Conservation (phyloP, 2,329 filamentous ascomycete species). For the Hymenoscyphus fructigenus region DNA sequence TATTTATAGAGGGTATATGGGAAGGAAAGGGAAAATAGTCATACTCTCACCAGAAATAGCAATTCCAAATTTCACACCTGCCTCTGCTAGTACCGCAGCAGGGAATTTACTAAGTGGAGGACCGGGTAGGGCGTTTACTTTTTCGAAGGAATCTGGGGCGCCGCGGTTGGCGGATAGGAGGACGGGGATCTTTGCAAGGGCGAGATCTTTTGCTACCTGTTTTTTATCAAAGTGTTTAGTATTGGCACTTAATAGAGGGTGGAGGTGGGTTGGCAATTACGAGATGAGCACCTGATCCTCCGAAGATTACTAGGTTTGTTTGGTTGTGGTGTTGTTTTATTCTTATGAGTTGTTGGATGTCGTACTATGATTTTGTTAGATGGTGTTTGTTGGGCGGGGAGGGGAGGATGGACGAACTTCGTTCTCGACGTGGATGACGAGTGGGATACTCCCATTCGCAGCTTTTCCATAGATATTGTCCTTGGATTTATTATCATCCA, state of each 20-base stretch:
- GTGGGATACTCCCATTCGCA: slow-evolving; percentile 40
- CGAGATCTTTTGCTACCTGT: slow-evolving; percentile 42
- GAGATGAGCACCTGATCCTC: slow-evolving; percentile 41
- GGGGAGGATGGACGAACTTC: slow-evolving; percentile 31
- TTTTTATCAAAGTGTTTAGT: not conserved
- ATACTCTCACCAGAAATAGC: slow-evolving; percentile 33
- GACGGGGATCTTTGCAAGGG: slow-evolving; percentile 42
- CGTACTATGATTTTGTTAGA: slow-evolving; percentile 36
- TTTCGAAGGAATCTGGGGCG: slow-evolving; percentile 39
- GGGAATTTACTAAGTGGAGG: slow-evolving; percentile 44
- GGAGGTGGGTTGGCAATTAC: slow-evolving; percentile 28
- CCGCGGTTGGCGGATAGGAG: slow-evolving; percentile 43
- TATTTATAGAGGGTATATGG: too few relatives aligned
- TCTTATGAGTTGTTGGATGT: slow-evolving; percentile 43
- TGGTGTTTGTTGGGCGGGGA: not conserved
- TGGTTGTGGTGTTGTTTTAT: slow-evolving; percentile 39
- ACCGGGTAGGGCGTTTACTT: slow-evolving; percentile 41
- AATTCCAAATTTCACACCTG: slow-evolving; percentile 42
- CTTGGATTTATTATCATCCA: slow-evolving; percentile 38
- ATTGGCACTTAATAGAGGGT: not conserved
- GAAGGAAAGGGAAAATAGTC: too few relatives aligned
- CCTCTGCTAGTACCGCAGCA: slow-evolving; percentile 41
- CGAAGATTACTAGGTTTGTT: slow-evolving; percentile 41
- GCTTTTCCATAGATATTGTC: slow-evolving; percentile 41
- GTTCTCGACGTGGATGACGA: slow-evolving; percentile 43